phyloP scores from a whole-genome alignment of 495 filamentous ascomycete species.

The Penicillium subrubescens region DNA sequence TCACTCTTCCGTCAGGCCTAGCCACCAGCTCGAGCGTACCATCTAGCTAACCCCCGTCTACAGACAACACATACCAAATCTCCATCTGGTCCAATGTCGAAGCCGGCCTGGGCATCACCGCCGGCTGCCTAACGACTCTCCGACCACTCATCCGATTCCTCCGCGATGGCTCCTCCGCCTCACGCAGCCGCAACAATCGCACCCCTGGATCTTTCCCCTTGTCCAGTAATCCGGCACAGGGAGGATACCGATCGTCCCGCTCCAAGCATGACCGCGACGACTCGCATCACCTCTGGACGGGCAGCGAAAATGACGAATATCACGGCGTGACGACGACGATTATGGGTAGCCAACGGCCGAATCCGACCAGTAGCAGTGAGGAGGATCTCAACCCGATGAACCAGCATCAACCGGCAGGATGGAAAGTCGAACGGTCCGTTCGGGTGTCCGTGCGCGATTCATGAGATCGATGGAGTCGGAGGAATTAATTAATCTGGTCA shows the following conservation, averaged over 20 bases:
- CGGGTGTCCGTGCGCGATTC: slow-evolving; percentile 28
- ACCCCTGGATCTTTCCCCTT: slow-evolving; percentile 24
- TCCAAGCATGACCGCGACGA: slow-evolving; percentile 17
- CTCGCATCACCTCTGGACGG: slow-evolving; percentile 24
- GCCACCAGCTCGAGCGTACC: not conserved
- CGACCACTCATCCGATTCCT: slow-evolving; percentile 41
- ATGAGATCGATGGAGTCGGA: slow-evolving; percentile 7
- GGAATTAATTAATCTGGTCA: not conserved
- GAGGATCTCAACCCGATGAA: slow-evolving; percentile 24
- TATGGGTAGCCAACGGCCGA: slow-evolving; percentile 19
- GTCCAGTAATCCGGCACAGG: slow-evolving; percentile 20
- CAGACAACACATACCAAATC: slow-evolving; percentile 39
- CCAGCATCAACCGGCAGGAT: not conserved
- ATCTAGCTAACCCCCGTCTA: not conserved
- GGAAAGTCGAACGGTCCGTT: slow-evolving; percentile 34
- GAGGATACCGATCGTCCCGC: slow-evolving; percentile 10
- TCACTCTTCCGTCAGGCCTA: not conserved
- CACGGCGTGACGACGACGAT: slow-evolving; percentile 33
- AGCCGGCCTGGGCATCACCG: slow-evolving; percentile 41
- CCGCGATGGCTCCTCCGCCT: slow-evolving; percentile 29
- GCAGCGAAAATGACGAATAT: slow-evolving; percentile 23
- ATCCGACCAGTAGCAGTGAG: slow-evolving; percentile 23
- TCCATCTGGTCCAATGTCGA: slow-evolving; percentile 47
- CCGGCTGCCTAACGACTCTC: slow-evolving; percentile 41
- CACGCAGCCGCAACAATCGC: slow-evolving; percentile 14